Evolutionary conservation across 441 rosid genomes (phyloP).

Genomic region (Euphorbia corollata): DNA sequence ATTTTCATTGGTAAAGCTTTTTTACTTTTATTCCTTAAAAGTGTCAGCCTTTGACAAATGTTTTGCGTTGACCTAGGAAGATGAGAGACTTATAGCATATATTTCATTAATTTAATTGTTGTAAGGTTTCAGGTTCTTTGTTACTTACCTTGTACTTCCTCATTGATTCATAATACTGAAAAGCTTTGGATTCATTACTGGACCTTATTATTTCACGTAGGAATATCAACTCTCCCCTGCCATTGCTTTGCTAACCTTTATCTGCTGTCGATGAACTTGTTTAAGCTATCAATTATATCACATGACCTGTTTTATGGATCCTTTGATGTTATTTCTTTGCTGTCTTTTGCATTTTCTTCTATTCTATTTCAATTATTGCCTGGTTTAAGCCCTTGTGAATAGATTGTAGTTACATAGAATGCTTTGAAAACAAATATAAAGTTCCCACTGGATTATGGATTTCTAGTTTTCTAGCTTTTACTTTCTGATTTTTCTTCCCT

Average conservation of each 20-base stretch:
- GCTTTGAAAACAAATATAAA: background rate
- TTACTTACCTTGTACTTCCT: background rate
- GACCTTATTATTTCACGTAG: background rate
- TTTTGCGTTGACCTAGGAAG: background rate
- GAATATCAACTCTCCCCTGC: background rate
- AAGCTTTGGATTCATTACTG: background rate
- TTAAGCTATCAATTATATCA: background rate
- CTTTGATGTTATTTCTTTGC: background rate
- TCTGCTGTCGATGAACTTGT: background rate
- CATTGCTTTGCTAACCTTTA: background rate
- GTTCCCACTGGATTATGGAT: background rate
- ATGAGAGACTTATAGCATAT: background rate
- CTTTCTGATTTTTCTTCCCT: background rate
- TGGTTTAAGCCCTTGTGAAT: background rate
- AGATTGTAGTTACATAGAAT: background rate
- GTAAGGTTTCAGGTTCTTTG: background rate
- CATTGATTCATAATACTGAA: background rate
- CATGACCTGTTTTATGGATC: background rate
- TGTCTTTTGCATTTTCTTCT: background rate
- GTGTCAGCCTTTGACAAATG: background rate
- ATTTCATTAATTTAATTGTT: constrained; percentile 8
- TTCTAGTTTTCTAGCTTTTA: constrained; percentile 2
- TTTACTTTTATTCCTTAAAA: background rate
- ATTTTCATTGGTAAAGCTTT: background rate
- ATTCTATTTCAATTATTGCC: background rate